Evolutionary conservation across 768 basidiomycete genomes (phyloP).

Genomic region (Phaeotremella fagi): DNA sequence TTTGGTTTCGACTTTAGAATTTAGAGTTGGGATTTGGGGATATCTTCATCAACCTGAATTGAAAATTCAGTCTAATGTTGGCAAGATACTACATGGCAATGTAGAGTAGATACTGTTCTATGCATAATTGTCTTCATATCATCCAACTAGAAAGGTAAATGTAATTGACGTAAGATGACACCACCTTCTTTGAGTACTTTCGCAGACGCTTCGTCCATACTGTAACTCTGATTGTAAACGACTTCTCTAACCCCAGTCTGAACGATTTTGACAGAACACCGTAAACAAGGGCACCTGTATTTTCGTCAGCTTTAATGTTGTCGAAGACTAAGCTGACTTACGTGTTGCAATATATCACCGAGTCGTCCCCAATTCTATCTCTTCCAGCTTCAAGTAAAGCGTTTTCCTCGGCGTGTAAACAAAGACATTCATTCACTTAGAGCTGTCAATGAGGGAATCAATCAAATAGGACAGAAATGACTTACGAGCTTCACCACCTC

Average conservation of each 20-base stretch:
- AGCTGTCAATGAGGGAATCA: neutral
- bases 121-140: neutral
- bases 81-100: conserved; percentile 4
- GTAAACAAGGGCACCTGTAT: conserved; percentile 89
- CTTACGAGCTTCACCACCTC: conserved; percentile 51
- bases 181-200: conserved; percentile 72
- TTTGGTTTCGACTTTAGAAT: conserved; percentile 49
- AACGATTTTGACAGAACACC: conserved; percentile 94
- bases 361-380: conserved; percentile 65
- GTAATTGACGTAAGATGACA: conserved; percentile 66
- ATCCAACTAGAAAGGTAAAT: conserved; percentile 24
- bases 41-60: conserved; percentile 27
- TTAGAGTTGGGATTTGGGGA: conserved; percentile 15
- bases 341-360: conserved; percentile 98
- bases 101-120: neutral
- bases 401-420: conserved; percentile 97
- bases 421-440: conserved; percentile 75
- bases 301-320: neutral
- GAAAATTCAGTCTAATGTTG: conserved; percentile 25
- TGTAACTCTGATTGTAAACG: conserved; percentile 90
- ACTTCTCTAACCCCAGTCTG: conserved; percentile 88
- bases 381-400: conserved; percentile 89
- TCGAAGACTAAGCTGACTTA: conserved; percentile 52
- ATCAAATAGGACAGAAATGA: conserved; percentile 4
- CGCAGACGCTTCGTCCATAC: conserved; percentile 89